Conservation (phyloP, 495 filamentous ascomycete species). For the Penicillium samsonianum region DNA sequence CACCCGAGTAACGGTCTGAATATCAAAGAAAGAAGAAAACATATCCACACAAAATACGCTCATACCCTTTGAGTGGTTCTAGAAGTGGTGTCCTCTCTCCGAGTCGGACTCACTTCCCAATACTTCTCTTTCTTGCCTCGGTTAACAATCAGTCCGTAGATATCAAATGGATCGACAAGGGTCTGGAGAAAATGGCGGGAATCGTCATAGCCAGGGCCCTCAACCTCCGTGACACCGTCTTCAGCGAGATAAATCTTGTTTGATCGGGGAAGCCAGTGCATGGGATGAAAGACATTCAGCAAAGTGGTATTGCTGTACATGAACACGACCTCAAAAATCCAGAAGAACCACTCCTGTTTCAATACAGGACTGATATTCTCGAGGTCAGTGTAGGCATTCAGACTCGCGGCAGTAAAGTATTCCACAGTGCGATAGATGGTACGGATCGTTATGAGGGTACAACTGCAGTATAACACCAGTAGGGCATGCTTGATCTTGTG, state of each 20-base stretch:
- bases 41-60: neutral
- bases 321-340: conserved; percentile 64
- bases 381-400: conserved; percentile 38
- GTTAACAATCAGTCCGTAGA: conserved; percentile 56
- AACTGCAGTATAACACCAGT: conserved; percentile 62
- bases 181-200: conserved; percentile 53
- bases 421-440: conserved; percentile 70
- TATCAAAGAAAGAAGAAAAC: neutral
- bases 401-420: conserved; percentile 52
- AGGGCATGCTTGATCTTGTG: conserved; percentile 59
- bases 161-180: conserved; percentile 67
- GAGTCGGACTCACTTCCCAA: conserved; percentile 51
- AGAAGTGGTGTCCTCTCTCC: neutral
- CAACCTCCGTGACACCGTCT: conserved; percentile 66
- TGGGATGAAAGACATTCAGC: conserved; percentile 65
- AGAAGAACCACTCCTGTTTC: conserved; percentile 73
- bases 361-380: conserved; percentile 53
- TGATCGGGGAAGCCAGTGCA: conserved; percentile 58
- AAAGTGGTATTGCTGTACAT: conserved; percentile 65
- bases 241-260: conserved; percentile 63
- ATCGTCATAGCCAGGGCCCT: conserved; percentile 64
- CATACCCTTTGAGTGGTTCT: neutral
- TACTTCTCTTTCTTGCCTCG: conserved; percentile 52
- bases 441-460: conserved; percentile 57
- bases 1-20: neutral